These are phyloP conservation scores for Wickerhamiella occidentalis DNA, from an alignment of 805 yeast species.

Conservation along the genomic window DNA sequence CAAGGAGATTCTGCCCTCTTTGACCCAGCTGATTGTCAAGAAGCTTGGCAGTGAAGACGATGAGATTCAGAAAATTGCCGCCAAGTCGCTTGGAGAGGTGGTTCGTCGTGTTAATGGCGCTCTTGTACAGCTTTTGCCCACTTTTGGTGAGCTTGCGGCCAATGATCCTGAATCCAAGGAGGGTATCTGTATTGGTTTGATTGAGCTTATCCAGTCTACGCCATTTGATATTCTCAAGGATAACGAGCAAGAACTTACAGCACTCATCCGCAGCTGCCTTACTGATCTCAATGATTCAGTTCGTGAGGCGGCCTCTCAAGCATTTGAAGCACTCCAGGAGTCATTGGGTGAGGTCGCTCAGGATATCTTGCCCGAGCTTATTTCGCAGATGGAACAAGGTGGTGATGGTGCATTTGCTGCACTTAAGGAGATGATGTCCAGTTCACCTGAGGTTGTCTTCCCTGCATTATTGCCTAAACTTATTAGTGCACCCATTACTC, in stretches of 20 bases:
- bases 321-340: conserved; percentile 79
- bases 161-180: conserved; percentile 76
- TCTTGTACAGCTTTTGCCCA: conserved; percentile 70
- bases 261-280: conserved; percentile 65
- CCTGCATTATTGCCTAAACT: conserved; percentile 83
- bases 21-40: conserved; percentile 67
- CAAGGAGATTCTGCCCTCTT: conserved; percentile 77
- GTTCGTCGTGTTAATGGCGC: conserved; percentile 86
- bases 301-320: conserved; percentile 81
- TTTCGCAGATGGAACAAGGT: conserved; percentile 49
- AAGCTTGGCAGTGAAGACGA: conserved; percentile 75
- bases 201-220: conserved; percentile 68
- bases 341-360: conserved; percentile 77
- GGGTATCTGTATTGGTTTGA: conserved; percentile 91
- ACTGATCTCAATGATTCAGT: conserved; percentile 63
- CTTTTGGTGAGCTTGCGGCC: conserved; percentile 48
- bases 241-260: conserved; percentile 57
- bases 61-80: conserved; percentile 74
- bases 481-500: conserved; percentile 66
- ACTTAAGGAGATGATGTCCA: conserved; percentile 80
- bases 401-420: conserved; percentile 62
- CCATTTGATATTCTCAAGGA: conserved; percentile 43
- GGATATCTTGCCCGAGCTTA: conserved; percentile 72
- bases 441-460: conserved; percentile 82
- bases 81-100: conserved; percentile 85